Evolutionary conservation across 1,139 yeast species (phyloP).

Genomic region (Pichia sp.): DNA sequence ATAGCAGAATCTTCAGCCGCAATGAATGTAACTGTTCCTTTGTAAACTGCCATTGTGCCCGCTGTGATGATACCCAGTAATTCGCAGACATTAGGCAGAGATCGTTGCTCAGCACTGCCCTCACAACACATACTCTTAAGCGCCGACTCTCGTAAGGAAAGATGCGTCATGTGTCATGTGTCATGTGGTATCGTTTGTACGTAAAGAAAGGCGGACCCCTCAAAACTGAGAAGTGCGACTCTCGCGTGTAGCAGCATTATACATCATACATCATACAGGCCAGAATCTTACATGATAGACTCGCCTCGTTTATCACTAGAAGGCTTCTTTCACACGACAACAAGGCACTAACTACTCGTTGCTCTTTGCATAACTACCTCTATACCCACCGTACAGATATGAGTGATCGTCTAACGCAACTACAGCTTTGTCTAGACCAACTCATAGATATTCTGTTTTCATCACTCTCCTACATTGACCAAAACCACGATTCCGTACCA

Average conservation of each 20-base stretch:
- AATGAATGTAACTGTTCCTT: conserved; percentile 3
- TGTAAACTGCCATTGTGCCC: conserved; percentile 54
- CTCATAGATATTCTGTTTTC: conserved; percentile 89
- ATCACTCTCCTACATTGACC: conserved; percentile 78
- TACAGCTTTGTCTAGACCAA: conserved; percentile 80
- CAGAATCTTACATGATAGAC: too few relatives aligned
- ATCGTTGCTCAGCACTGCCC: too few relatives aligned
- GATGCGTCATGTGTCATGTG: too few relatives aligned
- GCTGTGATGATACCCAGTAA: conserved; percentile 64
- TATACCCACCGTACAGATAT: conserved; percentile 28
- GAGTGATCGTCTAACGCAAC: conserved; percentile 88
- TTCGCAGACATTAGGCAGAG: conserved; percentile 62
- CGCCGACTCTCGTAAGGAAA: too few relatives aligned
- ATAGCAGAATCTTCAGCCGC: conserved; percentile 4
- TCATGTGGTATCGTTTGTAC: too few relatives aligned
- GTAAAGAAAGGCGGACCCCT: too few relatives aligned
- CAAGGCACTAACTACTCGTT: neutral
- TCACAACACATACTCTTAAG: too few relatives aligned
- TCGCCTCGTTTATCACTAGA: neutral
- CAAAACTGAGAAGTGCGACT: too few relatives aligned
- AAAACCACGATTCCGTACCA: conserved; percentile 55
- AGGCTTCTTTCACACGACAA: neutral
- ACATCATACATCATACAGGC: too few relatives aligned
- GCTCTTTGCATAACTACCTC: neutral
- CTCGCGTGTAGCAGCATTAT: too few relatives aligned